Base-by-base conservation (phyloP, 2,329 filamentous ascomycete species). In the Pestalotiopsis sp. region DNA sequence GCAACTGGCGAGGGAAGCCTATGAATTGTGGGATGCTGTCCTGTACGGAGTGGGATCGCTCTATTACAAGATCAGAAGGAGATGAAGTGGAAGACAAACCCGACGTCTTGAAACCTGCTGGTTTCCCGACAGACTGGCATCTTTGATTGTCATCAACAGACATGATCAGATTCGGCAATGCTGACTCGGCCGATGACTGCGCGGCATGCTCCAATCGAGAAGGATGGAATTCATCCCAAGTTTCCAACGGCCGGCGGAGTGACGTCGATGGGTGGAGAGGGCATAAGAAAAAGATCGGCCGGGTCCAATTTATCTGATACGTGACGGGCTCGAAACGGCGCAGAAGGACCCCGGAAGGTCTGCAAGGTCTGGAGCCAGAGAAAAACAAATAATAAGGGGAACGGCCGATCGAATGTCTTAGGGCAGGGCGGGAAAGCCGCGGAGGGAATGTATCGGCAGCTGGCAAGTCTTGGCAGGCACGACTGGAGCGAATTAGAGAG, bases 11-110 rank as follows among this genome's bases (percentile, higher is more conserved):
- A 45, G 64, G 31, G 68, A 69, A 57, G 65, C 67, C 17, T 63
- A 58, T 25, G 68, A 69, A 49, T 61, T 69, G 9, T 69, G 68
- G 68, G 68, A 69, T 25, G 68, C 65, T 3, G 52, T 69, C 13
- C 45, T 67, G 4, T 12, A 67, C 7, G 68, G 68, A 3, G n/a
- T 69, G 31, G 68, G 68, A 12, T 69, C 68, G 23, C 9, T 68
- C 9, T 64, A 62, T 38, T 67, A 62, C 58, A 67, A 67, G 45
- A 27, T 64, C n/a, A 63, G 66, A 31, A 60, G 20, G 25, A 61
- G 45, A 59, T 64, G 38, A 64, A 49, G 25, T 17, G 31, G 49
- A 55, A 17, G 49, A 55, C 20, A 59, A 23, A n/a, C 23, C 27
- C 23, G 23, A 27, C 12, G 17, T 23, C 25, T 27, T 6, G 23